Conservation (phyloP, 2,329 filamentous ascomycete species). For the Colletotrichum chrysophilum region DNA sequence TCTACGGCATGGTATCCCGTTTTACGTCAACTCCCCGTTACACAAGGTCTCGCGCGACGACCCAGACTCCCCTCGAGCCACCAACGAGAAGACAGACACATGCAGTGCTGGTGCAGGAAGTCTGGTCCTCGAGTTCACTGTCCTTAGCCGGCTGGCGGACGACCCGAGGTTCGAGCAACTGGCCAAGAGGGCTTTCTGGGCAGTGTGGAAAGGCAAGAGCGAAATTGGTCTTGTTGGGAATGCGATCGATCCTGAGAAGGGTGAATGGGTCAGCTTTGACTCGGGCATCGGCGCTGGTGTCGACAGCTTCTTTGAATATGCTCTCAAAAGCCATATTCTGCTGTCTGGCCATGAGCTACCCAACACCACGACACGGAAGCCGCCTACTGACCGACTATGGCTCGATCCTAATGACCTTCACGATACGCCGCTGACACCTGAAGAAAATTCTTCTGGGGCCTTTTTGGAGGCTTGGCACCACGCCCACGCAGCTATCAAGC, state of each 20-base stretch:
- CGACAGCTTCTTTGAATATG: constrained; percentile 99
- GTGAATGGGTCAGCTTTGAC: constrained; percentile 85
- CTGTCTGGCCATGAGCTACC: constrained; percentile 76
- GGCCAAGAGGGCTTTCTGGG: constrained; percentile 94
- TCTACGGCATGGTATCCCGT: constrained; percentile 86
- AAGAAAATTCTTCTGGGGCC: constrained; percentile 74
- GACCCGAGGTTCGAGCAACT: constrained; percentile 87
- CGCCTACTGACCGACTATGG: constrained; percentile 42
- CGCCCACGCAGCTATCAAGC: constrained; percentile 85
- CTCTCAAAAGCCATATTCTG: constrained; percentile 90
- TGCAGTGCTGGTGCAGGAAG: constrained; percentile 98
- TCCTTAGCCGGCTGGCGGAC: constrained; percentile 85
- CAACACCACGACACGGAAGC: constrained; percentile 52
- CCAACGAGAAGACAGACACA: constrained; percentile 80
- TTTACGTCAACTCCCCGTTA: constrained; percentile 86
- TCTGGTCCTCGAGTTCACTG: constrained; percentile 90
- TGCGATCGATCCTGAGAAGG: constrained; percentile 90
- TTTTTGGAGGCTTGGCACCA: constrained; percentile 87
- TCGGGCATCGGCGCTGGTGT: constrained; percentile 96
- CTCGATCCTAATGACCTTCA: constrained; percentile 70
- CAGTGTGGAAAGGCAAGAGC: constrained; percentile 90
- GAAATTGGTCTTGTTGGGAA: constrained; percentile 87
- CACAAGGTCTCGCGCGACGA: constrained; percentile 60
- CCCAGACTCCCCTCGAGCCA: constrained; percentile 39
- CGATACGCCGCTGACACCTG: constrained; percentile 59